phyloP scores from a whole-genome alignment of 1,284 basidiomycete species.

The Prillingera fragicola region DNA sequence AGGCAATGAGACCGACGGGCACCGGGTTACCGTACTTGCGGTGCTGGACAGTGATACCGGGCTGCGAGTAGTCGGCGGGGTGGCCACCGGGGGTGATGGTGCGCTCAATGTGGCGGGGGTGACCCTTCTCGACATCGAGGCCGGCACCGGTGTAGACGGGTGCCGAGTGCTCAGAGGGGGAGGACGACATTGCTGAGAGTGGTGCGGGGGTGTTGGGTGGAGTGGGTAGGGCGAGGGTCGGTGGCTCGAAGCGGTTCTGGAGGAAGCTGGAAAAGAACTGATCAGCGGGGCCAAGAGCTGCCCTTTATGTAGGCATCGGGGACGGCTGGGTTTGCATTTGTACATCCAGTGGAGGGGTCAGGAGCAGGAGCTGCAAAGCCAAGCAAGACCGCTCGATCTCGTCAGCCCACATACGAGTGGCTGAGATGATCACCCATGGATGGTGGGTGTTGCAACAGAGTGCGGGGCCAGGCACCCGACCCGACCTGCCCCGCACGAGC shows the following conservation, averaged over 20 bases:
- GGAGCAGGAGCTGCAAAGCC: too few relatives aligned
- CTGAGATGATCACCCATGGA: too few relatives aligned
- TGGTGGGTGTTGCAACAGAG: too few relatives aligned
- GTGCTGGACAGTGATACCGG: constrained; percentile 21
- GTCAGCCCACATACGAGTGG: too few relatives aligned
- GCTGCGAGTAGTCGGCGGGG: constrained; percentile 22
- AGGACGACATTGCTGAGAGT: background rate
- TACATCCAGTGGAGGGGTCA: too few relatives aligned
- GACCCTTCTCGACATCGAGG: constrained; percentile 16
- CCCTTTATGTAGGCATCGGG: too few relatives aligned
- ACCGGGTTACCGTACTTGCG: constrained; percentile 21
- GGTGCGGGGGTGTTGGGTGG: background rate
- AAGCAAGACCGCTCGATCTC: too few relatives aligned
- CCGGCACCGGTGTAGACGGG: constrained; percentile 15
- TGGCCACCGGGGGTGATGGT: constrained; percentile 21
- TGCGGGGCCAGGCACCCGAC: constrained; percentile 7
- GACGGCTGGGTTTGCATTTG: too few relatives aligned
- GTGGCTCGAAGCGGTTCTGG: background rate
- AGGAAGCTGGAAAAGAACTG: background rate
- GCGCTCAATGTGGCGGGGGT: constrained; percentile 10
- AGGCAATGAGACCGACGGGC: constrained; percentile 15
- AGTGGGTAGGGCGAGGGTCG: background rate
- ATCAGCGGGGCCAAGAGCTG: too few relatives aligned
- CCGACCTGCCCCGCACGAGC: too few relatives aligned
- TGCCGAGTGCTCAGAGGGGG: background rate